Evolutionary conservation across 495 filamentous ascomycete species (phyloP).

Genomic region (Aspergillus campestris): DNA sequence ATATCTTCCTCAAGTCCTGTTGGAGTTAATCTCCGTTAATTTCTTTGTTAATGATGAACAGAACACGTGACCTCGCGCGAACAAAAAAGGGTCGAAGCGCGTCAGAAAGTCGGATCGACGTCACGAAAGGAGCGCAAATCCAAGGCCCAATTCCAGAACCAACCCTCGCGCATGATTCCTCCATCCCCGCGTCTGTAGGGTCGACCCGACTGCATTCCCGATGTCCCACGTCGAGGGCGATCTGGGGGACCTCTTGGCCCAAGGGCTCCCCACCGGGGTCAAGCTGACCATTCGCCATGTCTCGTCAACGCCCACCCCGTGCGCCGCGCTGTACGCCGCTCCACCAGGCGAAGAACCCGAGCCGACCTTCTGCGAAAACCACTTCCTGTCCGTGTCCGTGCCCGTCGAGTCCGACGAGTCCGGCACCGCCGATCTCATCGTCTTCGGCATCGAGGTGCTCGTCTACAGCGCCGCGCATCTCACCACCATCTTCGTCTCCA

Average conservation of each 20-base stretch:
- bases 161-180: too few relatives aligned
- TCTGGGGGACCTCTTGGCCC: constrained; percentile 49
- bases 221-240: constrained; percentile 29
- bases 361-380: constrained; percentile 76
- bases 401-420: constrained; percentile 28
- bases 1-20: too few relatives aligned
- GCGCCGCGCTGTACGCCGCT: constrained; percentile 67
- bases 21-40: too few relatives aligned
- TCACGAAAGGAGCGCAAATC: too few relatives aligned
- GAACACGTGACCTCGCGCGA: too few relatives aligned
- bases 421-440: constrained; percentile 36
- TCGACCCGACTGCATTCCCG: not conserved
- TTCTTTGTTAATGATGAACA: too few relatives aligned
- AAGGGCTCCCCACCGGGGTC: constrained; percentile 59
- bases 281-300: constrained; percentile 75
- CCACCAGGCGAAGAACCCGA: constrained; percentile 60
- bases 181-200: too few relatives aligned
- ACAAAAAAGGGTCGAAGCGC: too few relatives aligned
- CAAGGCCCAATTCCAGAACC: too few relatives aligned
- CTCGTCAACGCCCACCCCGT: constrained; percentile 71
- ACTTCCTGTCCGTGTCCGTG: constrained; percentile 67
- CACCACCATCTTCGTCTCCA: constrained; percentile 88
- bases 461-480: constrained; percentile 66
- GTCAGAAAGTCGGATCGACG: too few relatives aligned
- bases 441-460: constrained; percentile 60